Percentiles rank a stretch among this genome's conserved stretches.
These are phyloP conservation scores for Scheffersomyces amazonensis DNA, from an alignment of 805 yeast genomes.

Conservation along the genomic window DNA sequence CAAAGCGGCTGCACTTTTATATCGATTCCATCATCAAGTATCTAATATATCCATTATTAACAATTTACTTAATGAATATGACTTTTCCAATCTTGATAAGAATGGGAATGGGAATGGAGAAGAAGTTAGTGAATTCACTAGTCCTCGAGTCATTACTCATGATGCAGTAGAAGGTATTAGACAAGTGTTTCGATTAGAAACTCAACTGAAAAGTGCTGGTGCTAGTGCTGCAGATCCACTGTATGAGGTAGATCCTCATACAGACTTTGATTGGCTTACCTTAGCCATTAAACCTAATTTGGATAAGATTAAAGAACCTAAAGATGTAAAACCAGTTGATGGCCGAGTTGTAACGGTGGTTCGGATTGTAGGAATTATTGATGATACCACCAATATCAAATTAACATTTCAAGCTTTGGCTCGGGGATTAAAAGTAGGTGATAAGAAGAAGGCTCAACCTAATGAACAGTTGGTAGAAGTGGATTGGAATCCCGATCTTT, in stretches of 20 bases:
- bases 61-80: constrained; percentile 33
- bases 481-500: constrained; percentile 19
- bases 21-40: constrained; percentile 34
- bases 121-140: constrained; percentile 3
- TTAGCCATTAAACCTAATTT: constrained; percentile 34
- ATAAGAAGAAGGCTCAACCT: constrained; percentile 6
- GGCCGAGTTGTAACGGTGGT: constrained; percentile 37
- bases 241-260: background rate
- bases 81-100: constrained; percentile 21
- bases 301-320: constrained; percentile 25
- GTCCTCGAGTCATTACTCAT: constrained; percentile 22
- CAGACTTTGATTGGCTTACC: constrained; percentile 31
- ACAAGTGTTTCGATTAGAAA: constrained; percentile 16
- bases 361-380: constrained; percentile 45
- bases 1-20: constrained; percentile 46
- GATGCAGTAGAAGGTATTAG: constrained; percentile 31
- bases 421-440: constrained; percentile 31
- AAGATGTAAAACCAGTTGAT: constrained; percentile 5
- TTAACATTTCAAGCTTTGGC: constrained; percentile 49
- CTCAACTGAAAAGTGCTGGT: constrained; percentile 3
- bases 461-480: constrained; percentile 27
- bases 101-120: constrained; percentile 2
- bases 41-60: constrained; percentile 24
- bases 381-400: constrained; percentile 40
- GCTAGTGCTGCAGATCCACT: background rate